Evolutionary conservation across 305 asterid species (phyloP).

Genomic region (Fraxinus paxiana): DNA sequence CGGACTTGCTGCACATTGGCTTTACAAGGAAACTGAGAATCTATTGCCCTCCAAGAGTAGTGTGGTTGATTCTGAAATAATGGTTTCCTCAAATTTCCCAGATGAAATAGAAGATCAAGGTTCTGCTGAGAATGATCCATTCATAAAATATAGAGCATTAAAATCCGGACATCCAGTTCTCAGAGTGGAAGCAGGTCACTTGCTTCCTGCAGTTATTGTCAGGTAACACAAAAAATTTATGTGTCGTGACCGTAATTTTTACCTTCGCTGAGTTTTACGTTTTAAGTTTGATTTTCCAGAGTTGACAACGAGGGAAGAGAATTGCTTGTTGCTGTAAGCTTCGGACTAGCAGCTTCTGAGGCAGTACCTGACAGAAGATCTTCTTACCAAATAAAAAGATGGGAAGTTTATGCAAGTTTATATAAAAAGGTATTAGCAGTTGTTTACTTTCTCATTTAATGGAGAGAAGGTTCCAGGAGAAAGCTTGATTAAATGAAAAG

Average conservation of each 20-base stretch:
- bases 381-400: slow-evolving; percentile 64
- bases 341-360: slow-evolving; percentile 75
- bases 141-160: slow-evolving; percentile 53
- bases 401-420: slow-evolving; percentile 86
- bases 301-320: slow-evolving; percentile 78
- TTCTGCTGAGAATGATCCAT: slow-evolving; percentile 46
- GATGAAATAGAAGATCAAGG: slow-evolving; percentile 54
- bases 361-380: slow-evolving; percentile 89
- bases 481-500: slow-evolving; percentile 4
- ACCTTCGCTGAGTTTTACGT: slow-evolving; percentile 20
- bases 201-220: slow-evolving; percentile 88
- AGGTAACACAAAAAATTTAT: slow-evolving; percentile 48
- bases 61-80: slow-evolving; percentile 41
- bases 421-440: slow-evolving; percentile 62
- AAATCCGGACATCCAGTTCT: slow-evolving; percentile 97
- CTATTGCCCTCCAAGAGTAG: slow-evolving; percentile 49
- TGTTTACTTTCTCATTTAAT: slow-evolving; percentile 1
- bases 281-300: slow-evolving; percentile 42
- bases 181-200: slow-evolving; percentile 90
- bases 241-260: slow-evolving; percentile 9
- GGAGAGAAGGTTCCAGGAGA: slow-evolving; percentile 9
- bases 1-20: slow-evolving; percentile 99
- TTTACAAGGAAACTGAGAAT: slow-evolving; percentile 82
- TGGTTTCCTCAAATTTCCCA: slow-evolving; percentile 42
- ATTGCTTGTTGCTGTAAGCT: slow-evolving; percentile 90